phyloP scores from a whole-genome alignment of 371 early-diverging fungal genomes.

The Coemansia sp. region DNA sequence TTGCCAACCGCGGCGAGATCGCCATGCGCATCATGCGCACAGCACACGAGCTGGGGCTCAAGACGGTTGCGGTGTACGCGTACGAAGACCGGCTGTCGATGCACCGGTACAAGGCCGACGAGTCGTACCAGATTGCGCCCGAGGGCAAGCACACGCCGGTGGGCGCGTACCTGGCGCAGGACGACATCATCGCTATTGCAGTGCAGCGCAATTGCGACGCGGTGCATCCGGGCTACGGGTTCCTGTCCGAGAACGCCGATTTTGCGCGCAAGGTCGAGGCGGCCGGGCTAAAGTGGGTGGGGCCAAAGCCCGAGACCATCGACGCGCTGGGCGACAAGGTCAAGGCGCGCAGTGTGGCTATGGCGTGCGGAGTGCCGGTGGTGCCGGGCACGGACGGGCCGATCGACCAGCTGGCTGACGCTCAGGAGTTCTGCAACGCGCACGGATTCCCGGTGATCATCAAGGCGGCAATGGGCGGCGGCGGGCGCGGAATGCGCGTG shows the following conservation, averaged over 20 bases:
- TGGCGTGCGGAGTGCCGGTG: constrained; percentile 77
- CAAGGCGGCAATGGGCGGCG: constrained; percentile 97
- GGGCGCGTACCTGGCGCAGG: constrained; percentile 90
- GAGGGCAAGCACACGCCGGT: constrained; percentile 80
- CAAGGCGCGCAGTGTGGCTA: constrained; percentile 84
- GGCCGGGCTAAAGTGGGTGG: constrained; percentile 90
- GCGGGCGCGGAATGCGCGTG: constrained; percentile 97
- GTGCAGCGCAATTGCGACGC: constrained; percentile 74
- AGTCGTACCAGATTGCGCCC: constrained; percentile 87
- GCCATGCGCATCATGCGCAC: constrained; percentile 90
- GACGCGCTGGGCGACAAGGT: constrained; percentile 92
- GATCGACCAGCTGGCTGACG: constrained; percentile 65
- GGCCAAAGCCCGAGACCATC: constrained; percentile 84
- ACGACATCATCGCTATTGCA: constrained; percentile 87
- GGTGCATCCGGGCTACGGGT: constrained; percentile 90
- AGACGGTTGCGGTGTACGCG: constrained; percentile 84
- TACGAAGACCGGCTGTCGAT: constrained; percentile 88
- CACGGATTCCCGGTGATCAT: constrained; percentile 94
- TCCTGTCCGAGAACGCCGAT: constrained; percentile 85
- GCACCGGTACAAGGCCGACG: constrained; percentile 95
- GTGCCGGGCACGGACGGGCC: constrained; percentile 89
- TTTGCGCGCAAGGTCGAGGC: constrained; percentile 87
- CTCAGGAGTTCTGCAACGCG: constrained; percentile 68
- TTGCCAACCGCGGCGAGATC: constrained; percentile 94
- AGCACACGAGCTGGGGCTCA: constrained; percentile 87